A percentile compares a stretch with the other conserved stretches of the same genome.
phyloP scores from a whole-genome alignment of 2,329 filamentous ascomycete species.

The Gyromitra esculenta region DNA sequence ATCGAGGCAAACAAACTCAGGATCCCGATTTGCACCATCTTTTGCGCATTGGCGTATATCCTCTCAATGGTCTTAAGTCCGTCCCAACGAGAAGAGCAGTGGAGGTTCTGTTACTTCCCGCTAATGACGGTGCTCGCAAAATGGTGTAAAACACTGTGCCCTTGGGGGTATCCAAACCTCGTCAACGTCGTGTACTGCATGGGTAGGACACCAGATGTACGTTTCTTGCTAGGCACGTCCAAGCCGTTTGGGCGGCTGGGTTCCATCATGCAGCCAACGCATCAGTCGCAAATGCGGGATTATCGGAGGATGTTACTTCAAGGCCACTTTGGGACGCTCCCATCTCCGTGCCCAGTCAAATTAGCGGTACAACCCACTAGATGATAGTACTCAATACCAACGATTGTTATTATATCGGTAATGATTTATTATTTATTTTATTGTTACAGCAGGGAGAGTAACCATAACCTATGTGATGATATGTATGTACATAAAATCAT shows the following conservation, averaged over 20 bases:
- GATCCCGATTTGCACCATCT: slow-evolving; percentile 34
- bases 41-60: slow-evolving; percentile 30
- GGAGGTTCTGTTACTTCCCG: slow-evolving; percentile 3
- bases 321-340: neutral
- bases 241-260: slow-evolving; percentile 3
- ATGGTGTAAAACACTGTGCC: slow-evolving; percentile 32
- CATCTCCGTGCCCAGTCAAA: slow-evolving; percentile 20
- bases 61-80: slow-evolving; percentile 25
- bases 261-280: neutral
- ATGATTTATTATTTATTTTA: too few species aligned
- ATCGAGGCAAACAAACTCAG: neutral
- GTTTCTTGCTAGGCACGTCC: slow-evolving; percentile 27
- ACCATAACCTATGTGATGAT: too few species aligned
- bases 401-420: too few species aligned
- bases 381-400: neutral
- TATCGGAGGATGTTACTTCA: slow-evolving; percentile 12
- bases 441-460: too few species aligned
- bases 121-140: slow-evolving; percentile 27
- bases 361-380: neutral
- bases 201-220: neutral
- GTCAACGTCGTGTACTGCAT: slow-evolving; percentile 19
- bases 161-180: slow-evolving; percentile 25
- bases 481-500: too few species aligned
- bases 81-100: neutral
- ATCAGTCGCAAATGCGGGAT: slow-evolving; percentile 12